Base-by-base conservation (phyloP, 106 monocot species). In the Dioscorea dumetorum region DNA sequence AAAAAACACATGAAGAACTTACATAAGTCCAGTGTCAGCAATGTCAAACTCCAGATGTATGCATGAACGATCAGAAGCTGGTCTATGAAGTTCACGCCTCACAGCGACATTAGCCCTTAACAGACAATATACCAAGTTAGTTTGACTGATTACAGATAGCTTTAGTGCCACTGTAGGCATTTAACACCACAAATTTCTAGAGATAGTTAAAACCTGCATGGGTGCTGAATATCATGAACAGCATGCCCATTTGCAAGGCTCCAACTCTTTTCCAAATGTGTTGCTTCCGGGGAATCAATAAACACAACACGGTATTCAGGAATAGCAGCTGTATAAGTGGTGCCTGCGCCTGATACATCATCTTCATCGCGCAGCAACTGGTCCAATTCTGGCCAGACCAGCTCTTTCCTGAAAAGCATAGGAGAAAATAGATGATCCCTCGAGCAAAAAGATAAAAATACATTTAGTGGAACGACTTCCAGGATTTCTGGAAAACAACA, bases 1-100 rank as follows among this genome's bases (percentile, higher is more conserved):
- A 41, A 3, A 5, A 6, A 41, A 17, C 32, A 48, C 24, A 22
- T 32, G 4, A 50, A 54, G 10, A 58, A 72, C 91, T 79, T 87
- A 92, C 92, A 20, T 60, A 62, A 99, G 86, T 33, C 82, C 82
- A 63, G 97, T 90, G 71, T 79, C 74, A 76, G 82, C 70, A 67
- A 99, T 92, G 70, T 92, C 89, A 75, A 99, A 92, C 75, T 99
- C 97, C 66, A 99, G 67, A 75, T 99, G 97, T 62, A 82, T 90
- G 77, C 91, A 95, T 4, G 95, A 95, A 62, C 95, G 88, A 76
- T 95, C 95, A 74, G 91, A 95, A 67, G 79, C 82, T 61, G 89
- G 77, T 23, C 73, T 81, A 73, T 99, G 97, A 79, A 99, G 92
- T 57, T 99, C 97, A 63, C 69, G 71, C 48, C 77, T 72, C 32